A percentile compares a stretch with the other conserved stretches of the same genome.
phyloP scores from a whole-genome alignment of 78 protist genomes.

The slime mould (Dictyostelium discoideum) region DNA sequence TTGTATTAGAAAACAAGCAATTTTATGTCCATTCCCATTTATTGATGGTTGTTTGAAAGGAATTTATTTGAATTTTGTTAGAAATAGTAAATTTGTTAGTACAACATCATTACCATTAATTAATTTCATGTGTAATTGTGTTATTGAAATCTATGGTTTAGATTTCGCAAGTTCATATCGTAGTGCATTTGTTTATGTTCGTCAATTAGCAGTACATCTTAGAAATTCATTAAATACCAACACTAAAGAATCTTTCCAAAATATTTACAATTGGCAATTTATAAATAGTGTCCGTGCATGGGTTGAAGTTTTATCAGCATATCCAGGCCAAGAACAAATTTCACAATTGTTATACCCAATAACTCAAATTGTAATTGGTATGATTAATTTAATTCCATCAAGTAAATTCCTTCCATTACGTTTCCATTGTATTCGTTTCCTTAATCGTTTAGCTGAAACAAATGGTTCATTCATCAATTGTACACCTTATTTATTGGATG shows the following conservation, averaged over 20 bases:
- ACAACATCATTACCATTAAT: slow-evolving; percentile 2
- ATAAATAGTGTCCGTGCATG: slow-evolving; percentile 87
- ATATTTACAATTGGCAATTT: slow-evolving; percentile 95
- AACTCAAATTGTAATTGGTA: slow-evolving; percentile 82
- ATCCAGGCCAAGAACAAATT: slow-evolving; percentile 67
- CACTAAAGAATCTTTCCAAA: slow-evolving; percentile 14
- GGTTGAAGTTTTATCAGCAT: slow-evolving; percentile 78
- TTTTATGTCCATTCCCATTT: slow-evolving; percentile 81
- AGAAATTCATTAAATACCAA: slow-evolving; percentile 77
- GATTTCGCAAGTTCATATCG: slow-evolving; percentile 86
- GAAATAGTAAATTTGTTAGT: slow-evolving; percentile 5
- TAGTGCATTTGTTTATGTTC: slow-evolving; percentile 92
- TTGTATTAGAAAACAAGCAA: slow-evolving; percentile 69
- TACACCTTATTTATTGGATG: slow-evolving; percentile 60
- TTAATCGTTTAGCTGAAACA: slow-evolving; percentile 60
- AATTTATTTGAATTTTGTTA: slow-evolving; percentile 87
- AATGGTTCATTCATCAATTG: slow-evolving; percentile 71
- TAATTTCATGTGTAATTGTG: slow-evolving; percentile 85
- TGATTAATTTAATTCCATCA: slow-evolving; percentile 41
- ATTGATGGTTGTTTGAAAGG: slow-evolving; percentile 85
- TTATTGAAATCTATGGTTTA: slow-evolving; percentile 87
- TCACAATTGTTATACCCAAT: slow-evolving; percentile 85
- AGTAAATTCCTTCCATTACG: slow-evolving; percentile 86
- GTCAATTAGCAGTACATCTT: slow-evolving; percentile 95
- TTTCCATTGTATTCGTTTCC: slow-evolving; percentile 60